Percentiles rank a stretch among this genome's conserved stretches.
phyloP scores from a whole-genome alignment of 176 grass and related monocot genomes.

The Oropetium thomaeum region DNA sequence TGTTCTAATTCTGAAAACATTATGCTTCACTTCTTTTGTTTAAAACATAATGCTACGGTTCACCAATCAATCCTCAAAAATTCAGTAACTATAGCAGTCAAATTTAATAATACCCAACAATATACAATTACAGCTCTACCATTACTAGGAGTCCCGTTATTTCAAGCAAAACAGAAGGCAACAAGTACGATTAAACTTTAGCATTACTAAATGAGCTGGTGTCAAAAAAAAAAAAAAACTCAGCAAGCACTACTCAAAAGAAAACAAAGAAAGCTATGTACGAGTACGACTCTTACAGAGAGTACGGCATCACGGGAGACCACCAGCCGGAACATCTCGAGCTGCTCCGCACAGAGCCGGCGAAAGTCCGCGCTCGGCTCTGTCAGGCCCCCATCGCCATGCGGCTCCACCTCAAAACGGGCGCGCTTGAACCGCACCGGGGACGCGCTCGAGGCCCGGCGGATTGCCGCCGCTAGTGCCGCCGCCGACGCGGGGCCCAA shows the following conservation, averaged over 20 bases:
- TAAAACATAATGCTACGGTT: too few species aligned
- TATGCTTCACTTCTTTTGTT: background rate
- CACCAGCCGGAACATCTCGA: conserved; percentile 63
- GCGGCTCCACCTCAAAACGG: conserved; percentile 14
- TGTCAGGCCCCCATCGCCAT: background rate
- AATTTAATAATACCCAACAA: background rate
- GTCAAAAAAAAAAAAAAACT: too few species aligned
- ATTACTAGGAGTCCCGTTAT: background rate
- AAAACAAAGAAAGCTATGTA: background rate
- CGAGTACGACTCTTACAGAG: conserved; percentile 51
- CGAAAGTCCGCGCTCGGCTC: conserved; percentile 68
- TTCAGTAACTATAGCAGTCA: background rate
- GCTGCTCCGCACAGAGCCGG: conserved; percentile 63
- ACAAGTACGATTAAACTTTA: background rate
- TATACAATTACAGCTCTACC: background rate
- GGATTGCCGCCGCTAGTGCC: conserved; percentile 54
- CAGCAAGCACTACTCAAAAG: background rate
- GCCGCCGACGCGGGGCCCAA: conserved; percentile 45
- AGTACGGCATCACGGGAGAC: conserved; percentile 48
- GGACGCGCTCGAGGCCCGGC: conserved; percentile 49
- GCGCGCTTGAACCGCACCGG: conserved; percentile 51
- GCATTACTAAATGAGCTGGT: background rate
- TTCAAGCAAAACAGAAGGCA: background rate
- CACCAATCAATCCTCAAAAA: too few species aligned
- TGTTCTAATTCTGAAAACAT: too few species aligned